Conservation (phyloP, 192 early-diverging fungal species). For the Backusella morwellensis region DNA sequence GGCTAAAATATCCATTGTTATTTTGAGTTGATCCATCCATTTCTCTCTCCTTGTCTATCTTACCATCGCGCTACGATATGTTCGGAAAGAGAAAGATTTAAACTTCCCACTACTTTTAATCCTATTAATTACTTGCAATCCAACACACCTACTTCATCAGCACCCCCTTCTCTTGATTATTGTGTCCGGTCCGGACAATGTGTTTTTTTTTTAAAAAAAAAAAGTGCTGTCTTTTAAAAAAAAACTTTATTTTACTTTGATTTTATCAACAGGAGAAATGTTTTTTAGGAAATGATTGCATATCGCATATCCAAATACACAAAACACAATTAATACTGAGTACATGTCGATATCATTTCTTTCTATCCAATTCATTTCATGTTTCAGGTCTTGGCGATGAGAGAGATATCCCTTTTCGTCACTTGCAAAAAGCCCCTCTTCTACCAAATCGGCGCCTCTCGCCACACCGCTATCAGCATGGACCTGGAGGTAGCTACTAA, state of each 20-base stretch:
- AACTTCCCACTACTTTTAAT: not conserved
- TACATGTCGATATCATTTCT: slow-evolving; percentile 22
- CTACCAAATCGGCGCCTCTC: slow-evolving; percentile 19
- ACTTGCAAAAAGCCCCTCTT: slow-evolving; percentile 15
- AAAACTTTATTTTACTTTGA: not conserved
- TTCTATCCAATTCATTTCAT: slow-evolving; percentile 13
- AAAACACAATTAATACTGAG: not conserved
- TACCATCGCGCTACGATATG: slow-evolving; percentile 21
- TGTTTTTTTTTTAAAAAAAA: too few species aligned
- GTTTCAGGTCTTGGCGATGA: slow-evolving; percentile 8
- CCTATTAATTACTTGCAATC: not conserved
- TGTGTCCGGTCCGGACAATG: not conserved
- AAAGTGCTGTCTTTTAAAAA: too few species aligned
- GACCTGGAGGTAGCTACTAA: slow-evolving; percentile 8
- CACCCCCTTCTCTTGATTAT: not conserved
- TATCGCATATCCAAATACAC: not conserved
- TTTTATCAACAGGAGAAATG: not conserved
- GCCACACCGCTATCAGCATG: not conserved
- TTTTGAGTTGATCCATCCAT: not conserved
- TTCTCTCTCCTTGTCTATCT: not conserved
- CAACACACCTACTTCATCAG: not conserved
- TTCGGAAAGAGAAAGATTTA: slow-evolving; percentile 15
- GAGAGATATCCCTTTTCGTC: not conserved
- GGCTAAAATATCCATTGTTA: slow-evolving; percentile 57
- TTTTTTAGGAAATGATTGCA: not conserved